These are phyloP conservation scores for Pezicula rhizophila DNA, from an alignment of 2,329 filamentous ascomycete species.

Conservation along the genomic window DNA sequence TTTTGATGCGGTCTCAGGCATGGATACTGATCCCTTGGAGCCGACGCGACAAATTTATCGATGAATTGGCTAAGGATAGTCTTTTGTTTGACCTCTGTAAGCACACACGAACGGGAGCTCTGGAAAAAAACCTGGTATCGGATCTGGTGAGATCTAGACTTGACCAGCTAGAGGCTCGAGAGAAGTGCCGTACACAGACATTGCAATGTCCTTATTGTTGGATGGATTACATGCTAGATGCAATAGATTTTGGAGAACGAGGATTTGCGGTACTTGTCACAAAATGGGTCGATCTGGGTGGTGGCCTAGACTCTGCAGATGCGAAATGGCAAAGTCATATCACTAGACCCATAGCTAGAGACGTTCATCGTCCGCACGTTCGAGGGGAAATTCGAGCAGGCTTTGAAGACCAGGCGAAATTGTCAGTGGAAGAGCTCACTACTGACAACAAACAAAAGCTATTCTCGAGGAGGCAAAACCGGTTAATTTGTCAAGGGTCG, in stretches of 20 bases:
- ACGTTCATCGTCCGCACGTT: conserved; percentile 6
- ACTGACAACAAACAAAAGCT: conserved; percentile 12
- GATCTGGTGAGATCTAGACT: conserved; percentile 5
- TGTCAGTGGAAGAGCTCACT: conserved; percentile 13
- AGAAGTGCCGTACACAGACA: conserved; percentile 4
- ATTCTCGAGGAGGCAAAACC: conserved; percentile 6
- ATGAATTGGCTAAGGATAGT: not conserved
- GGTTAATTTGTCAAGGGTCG: conserved; percentile 1
- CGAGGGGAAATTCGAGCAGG: conserved; percentile 7
- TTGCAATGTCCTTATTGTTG: conserved; percentile 7
- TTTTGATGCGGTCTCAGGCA: conserved; percentile 14
- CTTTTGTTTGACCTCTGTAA: conserved; percentile 3
- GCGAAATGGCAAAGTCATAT: conserved; percentile 12
- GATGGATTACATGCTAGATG: conserved; percentile 11
- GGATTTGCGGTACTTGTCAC: conserved; percentile 8
- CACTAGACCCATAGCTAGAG: conserved; percentile 3
- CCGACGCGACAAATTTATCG: conserved; percentile 5
- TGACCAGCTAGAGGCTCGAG: conserved; percentile 6
- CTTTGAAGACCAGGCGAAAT: conserved; percentile 10
- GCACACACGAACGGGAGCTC: conserved; percentile 3
- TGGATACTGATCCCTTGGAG: conserved; percentile 12
- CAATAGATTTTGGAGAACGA: conserved; percentile 9
- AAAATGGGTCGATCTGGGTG: conserved; percentile 13
- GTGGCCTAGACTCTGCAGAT: conserved; percentile 10
- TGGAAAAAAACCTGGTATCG: conserved; percentile 1